phyloP scores from a whole-genome alignment of 352 stramenopile genomes.

The Phytophthora cryptogea region DNA sequence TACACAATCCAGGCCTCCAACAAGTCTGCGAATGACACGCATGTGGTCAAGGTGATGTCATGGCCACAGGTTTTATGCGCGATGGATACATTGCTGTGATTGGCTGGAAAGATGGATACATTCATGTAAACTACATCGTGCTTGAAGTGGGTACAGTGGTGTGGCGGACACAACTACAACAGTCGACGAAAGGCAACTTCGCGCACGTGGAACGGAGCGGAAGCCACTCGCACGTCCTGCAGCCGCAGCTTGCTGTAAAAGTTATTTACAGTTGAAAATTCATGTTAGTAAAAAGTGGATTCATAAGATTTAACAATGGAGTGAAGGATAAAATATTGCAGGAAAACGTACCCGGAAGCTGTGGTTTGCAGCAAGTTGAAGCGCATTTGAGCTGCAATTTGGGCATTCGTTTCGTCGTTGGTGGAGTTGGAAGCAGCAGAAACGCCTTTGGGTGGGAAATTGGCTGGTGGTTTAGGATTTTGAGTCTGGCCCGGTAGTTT shows the following conservation, averaged over 20 bases:
- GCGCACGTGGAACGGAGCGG: slow-evolving; percentile 68
- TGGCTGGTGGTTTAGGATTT: slow-evolving; percentile 11
- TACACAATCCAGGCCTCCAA: slow-evolving; percentile 23
- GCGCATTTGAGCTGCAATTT: slow-evolving; percentile 30
- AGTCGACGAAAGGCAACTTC: slow-evolving; percentile 65
- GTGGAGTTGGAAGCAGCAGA: slow-evolving; percentile 12
- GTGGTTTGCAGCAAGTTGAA: slow-evolving; percentile 50
- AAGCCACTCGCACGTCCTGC: slow-evolving; percentile 54
- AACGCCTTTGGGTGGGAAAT: slow-evolving; percentile 16
- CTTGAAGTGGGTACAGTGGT: neutral
- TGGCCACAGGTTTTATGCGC: slow-evolving; percentile 25
- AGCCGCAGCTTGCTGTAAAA: slow-evolving; percentile 55
- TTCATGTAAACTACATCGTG: slow-evolving; percentile 15
- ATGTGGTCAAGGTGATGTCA: slow-evolving; percentile 17
- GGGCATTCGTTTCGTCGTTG: slow-evolving; percentile 15
- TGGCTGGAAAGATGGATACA: slow-evolving; percentile 37
- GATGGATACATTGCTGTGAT: slow-evolving; percentile 24
- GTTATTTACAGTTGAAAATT: neutral
- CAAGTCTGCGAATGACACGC: slow-evolving; percentile 27
- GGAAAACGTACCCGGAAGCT: slow-evolving; percentile 52
- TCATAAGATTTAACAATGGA: neutral
- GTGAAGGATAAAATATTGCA: neutral
- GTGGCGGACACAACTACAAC: slow-evolving; percentile 15
- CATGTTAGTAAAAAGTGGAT: neutral
- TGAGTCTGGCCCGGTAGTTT: slow-evolving; percentile 9